Base-by-base conservation (phyloP, 2,329 filamentous ascomycete genomes). In the Fusarium kyushuense region DNA sequence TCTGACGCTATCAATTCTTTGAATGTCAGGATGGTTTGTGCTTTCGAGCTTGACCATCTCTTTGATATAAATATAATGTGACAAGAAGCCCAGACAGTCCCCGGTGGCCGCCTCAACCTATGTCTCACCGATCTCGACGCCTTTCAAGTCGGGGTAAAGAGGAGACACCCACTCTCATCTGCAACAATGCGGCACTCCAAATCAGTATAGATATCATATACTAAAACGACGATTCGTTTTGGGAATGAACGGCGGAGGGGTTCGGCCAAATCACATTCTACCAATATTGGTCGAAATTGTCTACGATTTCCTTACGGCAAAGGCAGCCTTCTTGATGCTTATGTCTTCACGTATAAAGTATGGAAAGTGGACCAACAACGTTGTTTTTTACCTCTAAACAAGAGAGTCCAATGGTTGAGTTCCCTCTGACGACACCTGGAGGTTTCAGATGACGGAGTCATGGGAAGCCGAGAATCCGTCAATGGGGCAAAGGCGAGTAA, bases 101-200 rank as follows among this genome's bases (percentile, higher is more conserved):
- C 80, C 80, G 4, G 74, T 78, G 12, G 77, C 76, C 5, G 75
- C 75, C 75, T 25, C 25, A 48, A 65, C 19, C 38, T 40, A n/a
- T 29, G 42, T 40, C 45, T 63, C 12, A 45, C 35, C n/a, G 47
- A 47, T 11, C 52, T 17, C 52, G 13, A 45, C 51, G 6, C 51
- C 41, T 36, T 55, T 54, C 30, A 55, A 55, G 27, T 64, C 23
- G 25, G 27, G 16, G 23, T 10, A 1, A 53, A 35, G 13, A 58
- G 52, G n/a, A 58, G 57, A 25, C 38, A 5, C 6, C 6, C 6
- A 13, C 14, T 7, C 9, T 27, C 23, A n/a, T 5, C 25, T 10
- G 7, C 23, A 27, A 7, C 3, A 43, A n/a, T 1, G 5, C 3
- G 4, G 3, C 7, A 12, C 17, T 11, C 6, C 41, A 13, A 17